Conservation (phyloP, 352 stramenopile species). For the Phytophthora sansomeana region DNA sequence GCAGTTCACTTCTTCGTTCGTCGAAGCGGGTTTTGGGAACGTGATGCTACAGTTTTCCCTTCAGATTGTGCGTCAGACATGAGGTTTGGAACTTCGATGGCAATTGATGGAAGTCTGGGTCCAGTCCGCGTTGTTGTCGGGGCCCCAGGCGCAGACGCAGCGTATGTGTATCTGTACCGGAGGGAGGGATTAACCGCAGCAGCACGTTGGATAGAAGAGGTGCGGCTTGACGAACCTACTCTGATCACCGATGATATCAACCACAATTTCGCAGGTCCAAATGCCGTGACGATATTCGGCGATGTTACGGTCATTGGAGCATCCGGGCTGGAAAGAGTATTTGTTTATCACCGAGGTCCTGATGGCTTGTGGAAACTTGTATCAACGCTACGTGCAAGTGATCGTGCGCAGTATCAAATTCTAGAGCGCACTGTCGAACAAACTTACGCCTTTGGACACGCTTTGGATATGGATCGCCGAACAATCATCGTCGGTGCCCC, state of each 20-base stretch:
- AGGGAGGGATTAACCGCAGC: conserved; percentile 27
- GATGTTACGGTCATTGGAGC: conserved; percentile 93
- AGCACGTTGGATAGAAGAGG: conserved; percentile 58
- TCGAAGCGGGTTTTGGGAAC: conserved; percentile 72
- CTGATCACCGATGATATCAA: conserved; percentile 46
- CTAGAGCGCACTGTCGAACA: conserved; percentile 84
- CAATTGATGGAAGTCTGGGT: conserved; percentile 73
- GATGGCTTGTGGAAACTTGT: conserved; percentile 59
- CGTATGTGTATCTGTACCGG: conserved; percentile 57
- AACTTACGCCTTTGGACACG: conserved; percentile 87
- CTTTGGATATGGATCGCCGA: conserved; percentile 83
- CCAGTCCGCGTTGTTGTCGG: conserved; percentile 71
- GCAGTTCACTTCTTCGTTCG: conserved; percentile 77
- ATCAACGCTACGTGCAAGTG: conserved; percentile 70
- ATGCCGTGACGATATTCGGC: conserved; percentile 81
- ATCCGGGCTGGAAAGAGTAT: conserved; percentile 68
- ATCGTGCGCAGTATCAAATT: conserved; percentile 88
- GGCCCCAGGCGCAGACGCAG: conserved; percentile 60
- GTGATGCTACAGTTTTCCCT: conserved; percentile 61
- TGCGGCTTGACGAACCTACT: conserved; percentile 45
- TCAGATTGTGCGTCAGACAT: conserved; percentile 53
- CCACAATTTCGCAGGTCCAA: conserved; percentile 71
- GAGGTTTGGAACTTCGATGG: conserved; percentile 73
- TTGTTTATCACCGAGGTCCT: conserved; percentile 71
- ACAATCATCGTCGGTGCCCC: conserved; percentile 92